Base-by-base conservation (phyloP, 1,139 yeast species). In the Ogataea hybrid region DNA sequence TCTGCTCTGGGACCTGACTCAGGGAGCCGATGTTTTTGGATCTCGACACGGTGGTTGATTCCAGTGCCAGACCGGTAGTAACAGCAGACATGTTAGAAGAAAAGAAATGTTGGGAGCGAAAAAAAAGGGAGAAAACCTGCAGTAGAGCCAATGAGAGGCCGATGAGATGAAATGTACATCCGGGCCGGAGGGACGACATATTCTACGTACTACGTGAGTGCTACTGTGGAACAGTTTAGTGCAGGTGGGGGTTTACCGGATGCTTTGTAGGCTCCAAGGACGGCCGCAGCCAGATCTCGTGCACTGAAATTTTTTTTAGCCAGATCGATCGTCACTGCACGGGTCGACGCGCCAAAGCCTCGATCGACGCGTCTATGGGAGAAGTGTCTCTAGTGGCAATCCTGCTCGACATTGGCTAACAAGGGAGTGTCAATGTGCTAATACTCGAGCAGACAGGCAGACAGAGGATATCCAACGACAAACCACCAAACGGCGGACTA, bases 21-120 rank as follows among this genome's bases (percentile, higher is more conserved):
- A 43, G 37, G n/a, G 54, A 23, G 5, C 51, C 38, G 10, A 45
- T 35, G 39, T 52, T 52, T 22, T 37, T 37, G 18, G 39, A 15
- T 23, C 43, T 41, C 17, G 46, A 36, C 31, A 40, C 42, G 1
- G 45, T 40, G 16, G 44, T 37, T 23, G 52, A 38, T n/a, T 35
- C 27, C 14, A 40, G n/a, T 14, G 48, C 36, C 16, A 44, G 42
- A 22, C 53, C 53, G 12, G 56, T 48, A 16, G 54, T 46, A 15
- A 51, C 48, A n/a, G 52, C 53, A 23, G 56, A 50, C 56, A 51
- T 52, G 28, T 35, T 28, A 14, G 28, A 22, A 15, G 35, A 32
- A 41, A 40, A 36, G 37, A 36, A 35, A 35, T 35, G 35, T 32
- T 23, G 17, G 34, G 28, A 32, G n/a, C 22, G 32, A 28, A 34